Conservation (phyloP, 2,329 filamentous ascomycete genomes). For the Trichoderma arundinaceum region DNA sequence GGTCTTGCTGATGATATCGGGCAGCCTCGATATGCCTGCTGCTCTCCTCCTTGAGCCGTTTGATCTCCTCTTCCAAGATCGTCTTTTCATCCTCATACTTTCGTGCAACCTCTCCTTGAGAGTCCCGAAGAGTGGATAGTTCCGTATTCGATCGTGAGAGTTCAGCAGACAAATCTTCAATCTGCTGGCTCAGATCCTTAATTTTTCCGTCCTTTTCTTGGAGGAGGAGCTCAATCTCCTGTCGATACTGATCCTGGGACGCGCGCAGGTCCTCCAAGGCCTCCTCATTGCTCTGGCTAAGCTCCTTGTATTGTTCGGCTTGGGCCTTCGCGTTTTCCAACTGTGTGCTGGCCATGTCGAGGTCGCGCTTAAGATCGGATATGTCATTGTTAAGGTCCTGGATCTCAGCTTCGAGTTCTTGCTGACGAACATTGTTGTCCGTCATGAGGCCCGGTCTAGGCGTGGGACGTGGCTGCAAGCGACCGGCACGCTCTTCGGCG, state of each 20-base stretch:
- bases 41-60: slow-evolving; percentile 81
- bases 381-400: slow-evolving; percentile 86
- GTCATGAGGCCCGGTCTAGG: slow-evolving; percentile 57
- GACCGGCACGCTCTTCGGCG: slow-evolving; percentile 83
- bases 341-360: slow-evolving; percentile 80
- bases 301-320: slow-evolving; percentile 84
- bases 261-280: slow-evolving; percentile 79
- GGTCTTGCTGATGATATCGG: slow-evolving; percentile 85
- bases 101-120: slow-evolving; percentile 74
- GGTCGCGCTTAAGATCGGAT: slow-evolving; percentile 82
- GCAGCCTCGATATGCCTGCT: slow-evolving; percentile 79
- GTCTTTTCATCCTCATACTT: slow-evolving; percentile 83
- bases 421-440: slow-evolving; percentile 54
- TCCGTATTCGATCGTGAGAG: slow-evolving; percentile 82
- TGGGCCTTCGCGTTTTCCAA: slow-evolving; percentile 81
- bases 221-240: slow-evolving; percentile 79
- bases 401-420: slow-evolving; percentile 63
- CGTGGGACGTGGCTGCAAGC: slow-evolving; percentile 80
- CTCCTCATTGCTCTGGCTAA: slow-evolving; percentile 87
- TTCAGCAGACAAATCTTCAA: slow-evolving; percentile 84
- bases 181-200: slow-evolving; percentile 78
- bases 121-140: slow-evolving; percentile 77
- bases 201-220: slow-evolving; percentile 80
- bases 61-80: slow-evolving; percentile 77
- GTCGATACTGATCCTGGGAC: slow-evolving; percentile 84